Conservation (phyloP, 2,329 filamentous ascomycete genomes). For the Penicillium sclerotiorum region DNA sequence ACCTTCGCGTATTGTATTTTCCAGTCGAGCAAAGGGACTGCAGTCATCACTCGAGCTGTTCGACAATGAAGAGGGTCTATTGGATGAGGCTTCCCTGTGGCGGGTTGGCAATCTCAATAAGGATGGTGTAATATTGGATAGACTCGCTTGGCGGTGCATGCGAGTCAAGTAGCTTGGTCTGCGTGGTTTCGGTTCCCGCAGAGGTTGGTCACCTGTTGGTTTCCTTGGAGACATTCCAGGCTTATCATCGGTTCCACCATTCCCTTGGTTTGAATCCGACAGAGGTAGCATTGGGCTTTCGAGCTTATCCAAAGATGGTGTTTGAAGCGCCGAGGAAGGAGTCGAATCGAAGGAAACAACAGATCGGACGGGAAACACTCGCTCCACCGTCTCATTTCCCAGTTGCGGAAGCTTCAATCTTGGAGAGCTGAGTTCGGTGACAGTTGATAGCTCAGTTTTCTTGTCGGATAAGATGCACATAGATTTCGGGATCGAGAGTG, state of each 20-base stretch:
- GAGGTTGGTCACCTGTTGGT: neutral
- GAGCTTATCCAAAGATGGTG: constrained; percentile 26
- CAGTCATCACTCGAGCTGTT: neutral
- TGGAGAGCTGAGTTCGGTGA: constrained; percentile 16
- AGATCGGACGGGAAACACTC: constrained; percentile 79
- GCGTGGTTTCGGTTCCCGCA: neutral
- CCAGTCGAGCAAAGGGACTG: neutral
- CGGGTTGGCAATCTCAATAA: constrained; percentile 3
- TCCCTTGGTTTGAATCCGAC: constrained; percentile 10
- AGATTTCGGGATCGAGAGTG: constrained; percentile 20
- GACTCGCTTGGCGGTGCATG: constrained; percentile 9
- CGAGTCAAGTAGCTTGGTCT: neutral
- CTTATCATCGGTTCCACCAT: constrained; percentile 4
- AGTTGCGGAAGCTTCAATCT: constrained; percentile 29
- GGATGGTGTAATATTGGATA: constrained; percentile 1
- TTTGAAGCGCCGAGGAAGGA: constrained; percentile 26
- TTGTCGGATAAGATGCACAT: constrained; percentile 25
- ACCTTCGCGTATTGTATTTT: neutral
- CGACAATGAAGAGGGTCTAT: neutral
- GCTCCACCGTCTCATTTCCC: constrained; percentile 50
- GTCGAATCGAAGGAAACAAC: constrained; percentile 69
- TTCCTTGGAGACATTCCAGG: neutral
- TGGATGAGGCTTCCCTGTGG: too few species aligned
- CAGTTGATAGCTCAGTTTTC: constrained; percentile 17
- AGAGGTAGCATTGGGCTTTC: constrained; percentile 24